Evolutionary conservation across 352 stramenopile species (phyloP), one percentile per base, ranked within the genome.

Genomic region (Plasmopara viticola): DNA sequence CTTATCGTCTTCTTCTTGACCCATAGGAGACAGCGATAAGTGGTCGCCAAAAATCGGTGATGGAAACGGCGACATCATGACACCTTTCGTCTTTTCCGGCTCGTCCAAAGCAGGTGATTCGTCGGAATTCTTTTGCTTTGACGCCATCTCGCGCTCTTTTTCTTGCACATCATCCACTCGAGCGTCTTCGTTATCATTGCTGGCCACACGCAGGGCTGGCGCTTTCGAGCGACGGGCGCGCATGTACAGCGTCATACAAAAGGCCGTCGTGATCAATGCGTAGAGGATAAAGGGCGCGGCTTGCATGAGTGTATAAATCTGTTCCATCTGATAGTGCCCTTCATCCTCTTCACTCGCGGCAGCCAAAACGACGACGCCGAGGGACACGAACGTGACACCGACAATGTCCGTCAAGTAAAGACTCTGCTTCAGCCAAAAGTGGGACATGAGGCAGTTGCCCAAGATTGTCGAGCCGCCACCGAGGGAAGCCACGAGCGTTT

Each of bases 391-490:
- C 14, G 64, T 53, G 9, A 92, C 82, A 46, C 84, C 84, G 14
- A 81, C 48, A 33, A 94, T 77, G 58, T 94, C 84, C 40, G 81
- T 94, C 44, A 89, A 70, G 64, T 92, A 92, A 30, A 94, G 54
- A 53, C 70, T 85, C 63, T 94, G 79, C 58, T 92, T 91, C 50
- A 91, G 72, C 79, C 79, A 92, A 56, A 91, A 92, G 68, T 80
- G 84, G 33, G 79, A 87, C 64, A 92, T 85, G 44, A 94, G 64
- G 51, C 73, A 83, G 60, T 94, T 94, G 56, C 75, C 84, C 9
- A 94, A 51, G 35, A 94, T 91, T 9, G 84, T 94, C 4, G 81
- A 87, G 8, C 84, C 84, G 15, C 84, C 84, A 30, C 81, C 81
- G 1, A 93, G 68, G 34, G 84, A 91, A 25, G 84, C 80, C 43